These are phyloP conservation scores for Hippophae tibetana DNA, from an alignment of 306 rosid species.

Conservation along the genomic window DNA sequence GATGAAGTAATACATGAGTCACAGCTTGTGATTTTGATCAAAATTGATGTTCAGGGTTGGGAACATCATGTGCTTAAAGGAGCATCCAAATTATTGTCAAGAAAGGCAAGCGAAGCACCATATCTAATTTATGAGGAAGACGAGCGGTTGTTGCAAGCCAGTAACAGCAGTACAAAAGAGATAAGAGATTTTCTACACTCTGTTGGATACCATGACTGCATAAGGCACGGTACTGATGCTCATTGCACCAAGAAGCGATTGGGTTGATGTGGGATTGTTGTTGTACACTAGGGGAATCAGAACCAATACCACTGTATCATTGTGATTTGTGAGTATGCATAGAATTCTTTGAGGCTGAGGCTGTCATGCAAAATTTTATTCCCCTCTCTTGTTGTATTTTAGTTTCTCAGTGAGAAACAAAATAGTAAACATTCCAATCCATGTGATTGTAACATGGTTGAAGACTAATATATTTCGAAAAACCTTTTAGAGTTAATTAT, in stretches of 20 bases:
- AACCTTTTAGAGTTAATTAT: no score
- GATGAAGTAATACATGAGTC: conserved; percentile 67
- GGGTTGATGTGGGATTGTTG: conserved; percentile 23
- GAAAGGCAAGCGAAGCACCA: conserved; percentile 79
- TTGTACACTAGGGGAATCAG: conserved; percentile 4
- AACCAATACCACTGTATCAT: conserved; percentile 1
- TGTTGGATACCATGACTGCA: conserved; percentile 77
- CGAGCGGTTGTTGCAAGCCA: conserved; percentile 70
- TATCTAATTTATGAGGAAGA: conserved; percentile 94
- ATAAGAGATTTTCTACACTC: conserved; percentile 60
- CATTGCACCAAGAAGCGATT: conserved; percentile 59
- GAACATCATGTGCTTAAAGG: conserved; percentile 95
- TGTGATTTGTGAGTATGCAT: conserved; percentile 11
- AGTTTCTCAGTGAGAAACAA: not conserved
- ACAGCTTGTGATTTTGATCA: conserved; percentile 61
- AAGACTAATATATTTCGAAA: no score
- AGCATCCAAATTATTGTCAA: conserved; percentile 59
- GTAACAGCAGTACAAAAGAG: conserved; percentile 73
- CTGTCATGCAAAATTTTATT: not conserved
- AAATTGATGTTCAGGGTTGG: conserved; percentile 98
- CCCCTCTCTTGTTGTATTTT: not conserved
- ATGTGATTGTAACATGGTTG: no score
- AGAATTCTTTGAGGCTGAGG: not conserved
- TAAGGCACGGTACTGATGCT: conserved; percentile 85
- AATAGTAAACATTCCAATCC: not conserved